These are phyloP conservation scores for Phytopythium montanum DNA, from an alignment of 352 stramenopile species.

Conservation along the genomic window DNA sequence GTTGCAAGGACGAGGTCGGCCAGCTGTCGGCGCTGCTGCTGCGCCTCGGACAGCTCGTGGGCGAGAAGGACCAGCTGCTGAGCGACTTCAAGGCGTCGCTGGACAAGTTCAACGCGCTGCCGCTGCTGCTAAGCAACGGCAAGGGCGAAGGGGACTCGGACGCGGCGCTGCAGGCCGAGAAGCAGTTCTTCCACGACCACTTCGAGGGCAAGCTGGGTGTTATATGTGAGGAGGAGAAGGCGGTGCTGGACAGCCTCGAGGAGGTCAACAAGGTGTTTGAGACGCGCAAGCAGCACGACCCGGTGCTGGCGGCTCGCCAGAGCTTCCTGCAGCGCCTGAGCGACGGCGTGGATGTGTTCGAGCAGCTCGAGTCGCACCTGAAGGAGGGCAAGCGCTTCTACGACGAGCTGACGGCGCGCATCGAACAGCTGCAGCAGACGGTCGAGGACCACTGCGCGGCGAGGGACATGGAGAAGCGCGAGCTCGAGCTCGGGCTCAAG, in stretches of 20 bases:
- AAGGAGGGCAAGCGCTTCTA: constrained; percentile 75
- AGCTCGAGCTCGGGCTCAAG: constrained; percentile 64
- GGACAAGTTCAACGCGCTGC: constrained; percentile 59
- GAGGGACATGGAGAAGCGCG: constrained; percentile 62
- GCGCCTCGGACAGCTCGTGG: constrained; percentile 40
- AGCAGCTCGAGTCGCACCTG: constrained; percentile 72
- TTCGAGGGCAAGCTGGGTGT: constrained; percentile 50
- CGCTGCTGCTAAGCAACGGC: constrained; percentile 34
- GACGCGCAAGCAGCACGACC: constrained; percentile 50
- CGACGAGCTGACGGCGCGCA: constrained; percentile 43
- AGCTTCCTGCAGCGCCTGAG: constrained; percentile 55
- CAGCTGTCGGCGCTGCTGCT: constrained; percentile 46
- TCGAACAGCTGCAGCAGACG: constrained; percentile 66
- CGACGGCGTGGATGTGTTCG: constrained; percentile 67
- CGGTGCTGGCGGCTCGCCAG: constrained; percentile 49
- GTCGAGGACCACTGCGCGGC: constrained; percentile 69
- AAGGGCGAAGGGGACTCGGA: constrained; percentile 21
- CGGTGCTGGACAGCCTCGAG: constrained; percentile 33
- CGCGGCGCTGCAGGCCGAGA: constrained; percentile 40
- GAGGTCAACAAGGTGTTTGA: constrained; percentile 56
- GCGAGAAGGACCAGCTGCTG: constrained; percentile 62
- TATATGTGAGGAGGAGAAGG: constrained; percentile 50
- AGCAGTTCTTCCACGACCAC: constrained; percentile 56
- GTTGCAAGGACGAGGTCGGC: constrained; percentile 49
- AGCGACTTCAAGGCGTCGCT: constrained; percentile 43